phyloP scores from a whole-genome alignment of 2,329 filamentous ascomycete genomes.

The Pseudocercospora macadamiae region DNA sequence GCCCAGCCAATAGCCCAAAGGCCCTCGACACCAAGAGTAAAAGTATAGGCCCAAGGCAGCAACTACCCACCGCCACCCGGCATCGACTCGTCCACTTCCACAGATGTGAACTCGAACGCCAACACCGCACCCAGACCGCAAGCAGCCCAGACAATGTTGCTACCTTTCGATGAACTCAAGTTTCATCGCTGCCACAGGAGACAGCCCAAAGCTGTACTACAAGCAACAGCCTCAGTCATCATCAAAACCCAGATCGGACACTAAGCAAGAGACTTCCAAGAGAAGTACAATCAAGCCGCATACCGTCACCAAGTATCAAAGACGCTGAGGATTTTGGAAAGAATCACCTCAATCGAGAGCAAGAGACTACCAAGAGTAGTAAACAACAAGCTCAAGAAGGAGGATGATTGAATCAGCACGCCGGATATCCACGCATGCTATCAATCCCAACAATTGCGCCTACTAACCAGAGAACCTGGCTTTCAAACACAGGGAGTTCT shows the following conservation, averaged over 20 bases:
- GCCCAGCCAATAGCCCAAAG: background rate
- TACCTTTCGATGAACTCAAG: background rate
- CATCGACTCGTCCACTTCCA: conserved; percentile 2
- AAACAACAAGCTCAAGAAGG: background rate
- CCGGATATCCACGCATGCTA: background rate
- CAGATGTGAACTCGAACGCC: background rate
- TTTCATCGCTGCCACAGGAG: background rate
- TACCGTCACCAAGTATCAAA: background rate
- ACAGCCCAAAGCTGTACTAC: background rate
- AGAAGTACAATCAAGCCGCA: conserved; percentile 2
- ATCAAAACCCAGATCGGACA: background rate
- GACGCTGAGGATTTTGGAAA: conserved; percentile 2
- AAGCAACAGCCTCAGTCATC: background rate
- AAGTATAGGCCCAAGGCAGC: background rate
- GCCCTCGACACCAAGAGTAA: background rate
- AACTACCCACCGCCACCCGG: conserved; percentile 6
- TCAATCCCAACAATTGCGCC: background rate
- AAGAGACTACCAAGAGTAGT: conserved; percentile 1
- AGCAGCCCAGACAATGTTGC: conserved; percentile 6
- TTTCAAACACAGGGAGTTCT: background rate
- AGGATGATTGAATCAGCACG: background rate
- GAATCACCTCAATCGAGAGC: background rate
- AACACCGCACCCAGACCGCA: conserved; percentile 1
- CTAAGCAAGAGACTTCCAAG: background rate
- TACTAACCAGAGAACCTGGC: background rate